Conservation (phyloP, 2,329 filamentous ascomycete genomes). For the Tolypocladium ophioglossoides region DNA sequence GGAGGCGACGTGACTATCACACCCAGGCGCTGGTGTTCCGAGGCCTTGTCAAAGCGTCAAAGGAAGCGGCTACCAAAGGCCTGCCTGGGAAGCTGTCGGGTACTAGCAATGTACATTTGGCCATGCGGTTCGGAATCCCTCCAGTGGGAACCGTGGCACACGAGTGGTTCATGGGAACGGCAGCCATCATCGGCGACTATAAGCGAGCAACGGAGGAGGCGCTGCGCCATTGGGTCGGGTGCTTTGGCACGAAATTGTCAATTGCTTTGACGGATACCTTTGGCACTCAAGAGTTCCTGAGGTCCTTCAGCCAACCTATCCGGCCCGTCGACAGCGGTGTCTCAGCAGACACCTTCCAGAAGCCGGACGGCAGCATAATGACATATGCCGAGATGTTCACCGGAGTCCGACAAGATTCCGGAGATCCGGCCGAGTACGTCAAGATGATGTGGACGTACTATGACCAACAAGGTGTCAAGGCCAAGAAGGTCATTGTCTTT, state of each 20-base stretch:
- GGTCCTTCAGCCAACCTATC: constrained; percentile 64
- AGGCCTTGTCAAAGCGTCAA: constrained; percentile 69
- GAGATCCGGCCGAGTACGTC: constrained; percentile 72
- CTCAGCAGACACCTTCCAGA: constrained; percentile 29
- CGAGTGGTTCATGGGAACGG: constrained; percentile 99
- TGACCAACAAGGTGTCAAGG: constrained; percentile 60
- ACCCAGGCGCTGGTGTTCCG: constrained; percentile 88
- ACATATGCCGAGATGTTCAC: constrained; percentile 76
- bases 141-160: constrained; percentile 87
- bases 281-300: constrained; percentile 80
- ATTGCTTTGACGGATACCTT: constrained; percentile 96
- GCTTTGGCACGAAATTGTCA: constrained; percentile 74
- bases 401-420: constrained; percentile 83
- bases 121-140: constrained; percentile 78
- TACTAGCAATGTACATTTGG: constrained; percentile 94
- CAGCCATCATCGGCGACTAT: constrained; percentile 82
- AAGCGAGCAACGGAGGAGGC: constrained; percentile 73
- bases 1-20: constrained; percentile 83
- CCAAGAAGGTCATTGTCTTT: constrained; percentile 85
- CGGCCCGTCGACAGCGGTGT: constrained; percentile 31
- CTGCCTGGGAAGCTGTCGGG: constrained; percentile 67
- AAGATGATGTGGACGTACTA: constrained; percentile 75
- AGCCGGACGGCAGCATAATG: constrained; percentile 30
- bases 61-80: constrained; percentile 54
- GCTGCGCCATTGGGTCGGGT: constrained; percentile 79